phyloP scores from a whole-genome alignment of 371 early-diverging fungal species.

The Basidiobolus heterosporus region DNA sequence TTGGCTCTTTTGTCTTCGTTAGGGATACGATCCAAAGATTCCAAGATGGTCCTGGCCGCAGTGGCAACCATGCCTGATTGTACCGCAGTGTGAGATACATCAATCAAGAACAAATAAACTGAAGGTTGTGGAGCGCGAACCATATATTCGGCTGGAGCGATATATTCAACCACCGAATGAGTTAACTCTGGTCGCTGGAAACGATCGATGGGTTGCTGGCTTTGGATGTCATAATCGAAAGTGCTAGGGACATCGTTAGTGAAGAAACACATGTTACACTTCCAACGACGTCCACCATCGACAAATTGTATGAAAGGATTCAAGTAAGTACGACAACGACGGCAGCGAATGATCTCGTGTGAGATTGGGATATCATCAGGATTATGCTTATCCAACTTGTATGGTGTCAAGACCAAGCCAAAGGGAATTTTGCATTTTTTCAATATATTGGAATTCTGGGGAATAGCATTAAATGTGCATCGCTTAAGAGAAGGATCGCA shows the following conservation, averaged over 20 bases:
- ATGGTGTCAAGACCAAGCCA: constrained; percentile 77
- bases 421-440: constrained; percentile 75
- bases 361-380: constrained; percentile 54
- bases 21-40: constrained; percentile 71
- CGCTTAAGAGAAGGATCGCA: constrained; percentile 67
- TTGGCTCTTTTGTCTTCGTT: constrained; percentile 75
- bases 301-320: constrained; percentile 88
- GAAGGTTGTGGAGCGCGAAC: constrained; percentile 85
- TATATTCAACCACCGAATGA: constrained; percentile 78
- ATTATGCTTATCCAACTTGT: constrained; percentile 33
- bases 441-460: constrained; percentile 57
- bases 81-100: constrained; percentile 75
- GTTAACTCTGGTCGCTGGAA: constrained; percentile 76
- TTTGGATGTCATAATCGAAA: constrained; percentile 76
- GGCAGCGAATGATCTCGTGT: constrained; percentile 82
- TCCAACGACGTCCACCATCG: constrained; percentile 86
- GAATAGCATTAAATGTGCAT: constrained; percentile 77
- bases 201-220: constrained; percentile 64
- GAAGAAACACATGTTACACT: constrained; percentile 86
- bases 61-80: constrained; percentile 58
- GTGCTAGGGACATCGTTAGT: constrained; percentile 79
- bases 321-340: constrained; percentile 88
- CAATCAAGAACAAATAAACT: constrained; percentile 80
- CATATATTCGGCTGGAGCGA: constrained; percentile 92
- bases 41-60: constrained; percentile 64